Conservation (phyloP, 2,329 filamentous ascomycete genomes). For the Calonectria montana region DNA sequence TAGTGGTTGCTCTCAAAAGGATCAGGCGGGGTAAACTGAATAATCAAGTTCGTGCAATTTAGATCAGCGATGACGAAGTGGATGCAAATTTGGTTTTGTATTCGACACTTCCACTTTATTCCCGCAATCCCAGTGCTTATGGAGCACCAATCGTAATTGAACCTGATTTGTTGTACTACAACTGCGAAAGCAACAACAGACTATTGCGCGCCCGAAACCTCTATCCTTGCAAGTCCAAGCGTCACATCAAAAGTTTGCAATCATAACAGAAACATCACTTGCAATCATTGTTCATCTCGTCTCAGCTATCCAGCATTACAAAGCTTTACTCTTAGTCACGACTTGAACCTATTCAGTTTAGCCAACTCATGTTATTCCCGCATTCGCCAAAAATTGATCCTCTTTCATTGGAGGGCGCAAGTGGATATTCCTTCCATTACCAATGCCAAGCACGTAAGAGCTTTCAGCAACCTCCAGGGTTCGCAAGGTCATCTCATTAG, state of each 20-base stretch:
- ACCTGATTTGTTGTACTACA: background rate
- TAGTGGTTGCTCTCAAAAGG: background rate
- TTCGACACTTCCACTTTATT: background rate
- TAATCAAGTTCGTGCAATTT: background rate
- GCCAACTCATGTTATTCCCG: background rate
- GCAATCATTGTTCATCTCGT: too few relatives aligned
- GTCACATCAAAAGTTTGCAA: too few relatives aligned
- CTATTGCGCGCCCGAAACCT: background rate
- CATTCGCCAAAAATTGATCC: background rate
- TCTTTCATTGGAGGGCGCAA: background rate
- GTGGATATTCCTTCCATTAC: background rate
- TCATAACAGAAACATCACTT: too few relatives aligned
- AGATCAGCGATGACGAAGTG: background rate
- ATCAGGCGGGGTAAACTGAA: background rate
- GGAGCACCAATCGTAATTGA: background rate
- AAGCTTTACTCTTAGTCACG: background rate
- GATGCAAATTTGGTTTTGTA: background rate
- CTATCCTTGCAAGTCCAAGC: too few relatives aligned
- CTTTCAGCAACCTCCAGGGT: background rate
- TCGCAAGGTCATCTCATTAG: background rate
- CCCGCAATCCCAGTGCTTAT: background rate
- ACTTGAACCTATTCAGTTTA: background rate
- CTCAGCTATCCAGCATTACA: too few relatives aligned
- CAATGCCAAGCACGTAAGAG: conserved; percentile 6
- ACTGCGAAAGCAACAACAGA: background rate